A percentile compares a stretch with the other conserved stretches of the same genome.
These are phyloP conservation scores for Phyllosticta citribraziliensis DNA, from an alignment of 2,329 filamentous ascomycete species.

Conservation along the genomic window DNA sequence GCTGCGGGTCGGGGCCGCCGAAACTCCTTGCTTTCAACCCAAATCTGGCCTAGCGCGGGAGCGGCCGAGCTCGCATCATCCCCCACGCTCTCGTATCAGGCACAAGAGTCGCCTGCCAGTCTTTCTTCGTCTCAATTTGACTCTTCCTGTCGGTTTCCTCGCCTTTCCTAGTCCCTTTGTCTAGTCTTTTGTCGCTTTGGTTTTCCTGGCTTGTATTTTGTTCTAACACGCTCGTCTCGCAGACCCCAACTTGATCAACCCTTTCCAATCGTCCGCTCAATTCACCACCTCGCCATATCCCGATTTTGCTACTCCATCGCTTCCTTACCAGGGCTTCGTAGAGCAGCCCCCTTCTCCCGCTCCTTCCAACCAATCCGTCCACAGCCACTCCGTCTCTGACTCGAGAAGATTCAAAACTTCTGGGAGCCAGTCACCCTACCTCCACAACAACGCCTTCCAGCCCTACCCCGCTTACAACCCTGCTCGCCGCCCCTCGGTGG, in stretches of 20 bases:
- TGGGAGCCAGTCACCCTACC: constrained; percentile 57
- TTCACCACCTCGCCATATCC: constrained; percentile 34
- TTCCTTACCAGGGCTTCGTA: constrained; percentile 29
- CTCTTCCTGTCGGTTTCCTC: constrained; percentile 34
- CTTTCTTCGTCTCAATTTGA: constrained; percentile 15
- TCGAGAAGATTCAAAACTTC: constrained; percentile 35
- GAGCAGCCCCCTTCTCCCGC: constrained; percentile 52
- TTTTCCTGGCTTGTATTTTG: constrained; percentile 6
- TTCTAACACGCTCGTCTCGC: constrained; percentile 5
- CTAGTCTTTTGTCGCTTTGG: background rate
- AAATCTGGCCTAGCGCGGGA: constrained; percentile 15
- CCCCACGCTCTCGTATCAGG: background rate
- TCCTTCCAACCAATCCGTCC: constrained; percentile 44
- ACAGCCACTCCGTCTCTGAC: constrained; percentile 30
- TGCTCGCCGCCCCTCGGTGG: constrained; percentile 56
- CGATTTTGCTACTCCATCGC: constrained; percentile 31
- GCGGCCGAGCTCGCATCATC: background rate
- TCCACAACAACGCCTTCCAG: constrained; percentile 46
- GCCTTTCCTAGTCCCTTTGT: constrained; percentile 13
- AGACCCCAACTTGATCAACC: constrained; percentile 52
- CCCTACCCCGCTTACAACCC: constrained; percentile 39
- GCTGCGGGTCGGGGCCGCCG: constrained; percentile 10
- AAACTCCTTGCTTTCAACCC: constrained; percentile 22
- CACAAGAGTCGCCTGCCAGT: constrained; percentile 12
- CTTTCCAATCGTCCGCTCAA: constrained; percentile 32